Conservation (phyloP, 2,329 filamentous ascomycete species). For the Phyllosticta capitalensis region DNA sequence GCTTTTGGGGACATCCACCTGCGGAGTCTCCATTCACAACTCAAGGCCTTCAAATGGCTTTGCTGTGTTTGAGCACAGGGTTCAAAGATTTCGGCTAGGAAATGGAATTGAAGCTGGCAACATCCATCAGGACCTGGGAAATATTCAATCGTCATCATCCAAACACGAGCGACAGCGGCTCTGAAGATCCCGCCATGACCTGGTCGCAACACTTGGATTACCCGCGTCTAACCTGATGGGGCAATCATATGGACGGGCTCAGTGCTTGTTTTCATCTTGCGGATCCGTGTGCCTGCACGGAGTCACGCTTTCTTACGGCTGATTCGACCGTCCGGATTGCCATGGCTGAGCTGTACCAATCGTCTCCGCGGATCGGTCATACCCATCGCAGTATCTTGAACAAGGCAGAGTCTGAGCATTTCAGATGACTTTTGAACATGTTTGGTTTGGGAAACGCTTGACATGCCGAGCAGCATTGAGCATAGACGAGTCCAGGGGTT, state of each 20-base stretch:
- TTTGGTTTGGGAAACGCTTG: background rate
- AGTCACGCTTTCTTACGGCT: too few relatives aligned
- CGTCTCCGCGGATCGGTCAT: background rate
- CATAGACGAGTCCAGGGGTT: background rate
- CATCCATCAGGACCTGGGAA: too few relatives aligned
- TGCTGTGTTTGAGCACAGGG: too few relatives aligned
- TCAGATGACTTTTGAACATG: background rate
- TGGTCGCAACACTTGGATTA: background rate
- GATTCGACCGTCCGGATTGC: background rate
- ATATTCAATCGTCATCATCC: background rate
- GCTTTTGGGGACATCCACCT: too few relatives aligned
- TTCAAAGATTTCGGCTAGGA: too few relatives aligned
- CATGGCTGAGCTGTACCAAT: background rate
- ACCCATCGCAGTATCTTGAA: background rate
- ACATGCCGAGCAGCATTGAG: background rate
- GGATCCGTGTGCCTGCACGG: too few relatives aligned
- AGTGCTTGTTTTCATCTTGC: background rate
- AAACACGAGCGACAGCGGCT: background rate
- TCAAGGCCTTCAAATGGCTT: too few relatives aligned
- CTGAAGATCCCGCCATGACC: background rate
- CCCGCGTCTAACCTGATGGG: background rate
- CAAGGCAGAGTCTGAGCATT: background rate
- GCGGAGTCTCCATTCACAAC: too few relatives aligned
- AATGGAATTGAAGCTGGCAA: too few relatives aligned
- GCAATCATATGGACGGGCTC: background rate